These are phyloP conservation scores for Boletus reticulatus DNA, from an alignment of 768 basidiomycete species.

Conservation along the genomic window DNA sequence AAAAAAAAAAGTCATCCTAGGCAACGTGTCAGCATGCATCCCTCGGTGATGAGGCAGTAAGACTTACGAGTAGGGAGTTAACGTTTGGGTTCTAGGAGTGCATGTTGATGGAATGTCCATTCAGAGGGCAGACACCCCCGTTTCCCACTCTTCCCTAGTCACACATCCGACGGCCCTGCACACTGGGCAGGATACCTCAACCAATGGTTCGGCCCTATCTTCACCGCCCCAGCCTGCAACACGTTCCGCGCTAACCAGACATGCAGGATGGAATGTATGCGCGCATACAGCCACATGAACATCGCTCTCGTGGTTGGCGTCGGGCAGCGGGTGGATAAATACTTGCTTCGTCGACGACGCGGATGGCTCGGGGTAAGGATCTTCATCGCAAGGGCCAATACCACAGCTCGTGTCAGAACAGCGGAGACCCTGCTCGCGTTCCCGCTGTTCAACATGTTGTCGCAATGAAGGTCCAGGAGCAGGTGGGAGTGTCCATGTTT, in stretches of 20 bases:
- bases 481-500: constrained; percentile 57
- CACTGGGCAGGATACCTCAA: constrained; percentile 74
- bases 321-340: constrained; percentile 21
- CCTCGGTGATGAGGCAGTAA: background rate
- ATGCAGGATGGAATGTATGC: constrained; percentile 71
- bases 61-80: background rate
- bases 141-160: constrained; percentile 59
- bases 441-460: constrained; percentile 68
- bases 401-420: constrained; percentile 75
- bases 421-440: constrained; percentile 68
- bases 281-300: constrained; percentile 40
- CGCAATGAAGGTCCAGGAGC: constrained; percentile 70
- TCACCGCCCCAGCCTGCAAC: constrained; percentile 61
- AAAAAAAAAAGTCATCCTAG: background rate
- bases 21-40: background rate
- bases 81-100: background rate
- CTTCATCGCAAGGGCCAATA: constrained; percentile 72
- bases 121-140: constrained; percentile 37
- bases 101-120: background rate
- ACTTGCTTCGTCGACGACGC: constrained; percentile 21
- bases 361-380: constrained; percentile 43
- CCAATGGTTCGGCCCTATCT: constrained; percentile 36
- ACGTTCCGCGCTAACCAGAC: constrained; percentile 66
- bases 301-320: constrained; percentile 13
- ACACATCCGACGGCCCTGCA: constrained; percentile 66